Base-by-base conservation (phyloP, 768 basidiomycete species). In the Hortiboletus campestris region DNA sequence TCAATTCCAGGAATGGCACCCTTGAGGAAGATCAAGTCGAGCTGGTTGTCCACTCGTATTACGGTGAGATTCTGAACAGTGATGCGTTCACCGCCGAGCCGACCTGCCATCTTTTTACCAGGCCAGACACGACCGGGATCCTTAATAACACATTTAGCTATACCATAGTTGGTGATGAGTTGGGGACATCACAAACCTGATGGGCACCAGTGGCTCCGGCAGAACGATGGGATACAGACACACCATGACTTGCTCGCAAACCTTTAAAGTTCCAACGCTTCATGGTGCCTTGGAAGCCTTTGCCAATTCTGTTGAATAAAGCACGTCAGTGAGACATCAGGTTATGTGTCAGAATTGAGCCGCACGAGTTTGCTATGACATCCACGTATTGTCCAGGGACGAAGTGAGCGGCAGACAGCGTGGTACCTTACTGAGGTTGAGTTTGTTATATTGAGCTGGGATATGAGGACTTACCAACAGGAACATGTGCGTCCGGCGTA, bases 71-170 rank as follows among this genome's bases (percentile, higher is more conserved):
- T 98, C 66, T 96, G 94, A 14, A 81, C 79, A 9, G 96, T 98
- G 10, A 82, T 81, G 39, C 86, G 85, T 59, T 84, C 79, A 53
- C 85, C 88, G 47, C 97, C 97, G 79, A 98, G 86, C 22, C 86
- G 87, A 34, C 97, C 97, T 11, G 96, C 85, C 96, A 97, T 98
- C 78, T 98, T 98, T 77, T 94, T 97, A 36, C 97, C 97, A 4
- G 97, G 97, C 75, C 91, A 94, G 6, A 98, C 80, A 65, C 97
- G 86, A 45, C 97, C 97, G 25, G 97, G 96, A 65, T 97, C 94
- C 94, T 98, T 57, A 16, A 49, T 11, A 41, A 57, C 45, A 46
- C 40, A 40, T 55, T 46, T 36, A 65, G 46, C 20, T 20, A 39
- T 46, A 40, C 8, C 5, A 28, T 12, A 20, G 14, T 34, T 19